Base-by-base conservation (phyloP, 2,329 filamentous ascomycete species). In the Hypoxylon sp. region DNA sequence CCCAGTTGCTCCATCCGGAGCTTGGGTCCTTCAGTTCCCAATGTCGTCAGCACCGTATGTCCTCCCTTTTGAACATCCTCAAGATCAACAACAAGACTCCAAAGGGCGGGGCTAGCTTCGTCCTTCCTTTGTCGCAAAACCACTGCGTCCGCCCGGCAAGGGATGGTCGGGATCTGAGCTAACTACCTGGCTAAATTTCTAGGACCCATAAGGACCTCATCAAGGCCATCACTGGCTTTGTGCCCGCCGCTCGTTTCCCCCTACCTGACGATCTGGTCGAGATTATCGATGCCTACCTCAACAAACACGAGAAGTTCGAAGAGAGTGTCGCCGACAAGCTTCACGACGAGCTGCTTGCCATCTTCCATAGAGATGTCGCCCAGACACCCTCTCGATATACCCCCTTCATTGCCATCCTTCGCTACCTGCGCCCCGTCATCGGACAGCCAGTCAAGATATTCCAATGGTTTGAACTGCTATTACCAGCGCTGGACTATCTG, bases 401-500 rank as follows among this genome's bases (percentile, higher is more conserved):
- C 7, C 76, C 85, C n/a, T 95, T 93, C 74, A 79, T 93, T 15
- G 81, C 83, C 46, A 81, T 90, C 41, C 75, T 94, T 52, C 82
- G 84, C 42, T 81, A 81, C 35, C 77, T 94, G 29, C 81, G 86
- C 20, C 85, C 88, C 2, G 81, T 82, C 9, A 80, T 95, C 50
- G 82, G 81, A 53, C 85, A 85, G 9, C 81, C 87, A 2, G 79
- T 83, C 27, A 83, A 87, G 52, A 74, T 91, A 51, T 75, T 87
- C 52, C 81, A 87, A 57, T 95, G 91, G 91, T 92, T 90, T 82
- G 84, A 89, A 41, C 76, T 83, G 61, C 77, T 88, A 11, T 73
- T 87, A 41, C 84, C 86, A 0, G 79, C 84, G 2, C 66, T 80
- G 24, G 71, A 85, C 58, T 77, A 82, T 45, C 74, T 88, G 8